Base-by-base conservation (phyloP, 78 protist species). In the Isochrysis galbana region DNA sequence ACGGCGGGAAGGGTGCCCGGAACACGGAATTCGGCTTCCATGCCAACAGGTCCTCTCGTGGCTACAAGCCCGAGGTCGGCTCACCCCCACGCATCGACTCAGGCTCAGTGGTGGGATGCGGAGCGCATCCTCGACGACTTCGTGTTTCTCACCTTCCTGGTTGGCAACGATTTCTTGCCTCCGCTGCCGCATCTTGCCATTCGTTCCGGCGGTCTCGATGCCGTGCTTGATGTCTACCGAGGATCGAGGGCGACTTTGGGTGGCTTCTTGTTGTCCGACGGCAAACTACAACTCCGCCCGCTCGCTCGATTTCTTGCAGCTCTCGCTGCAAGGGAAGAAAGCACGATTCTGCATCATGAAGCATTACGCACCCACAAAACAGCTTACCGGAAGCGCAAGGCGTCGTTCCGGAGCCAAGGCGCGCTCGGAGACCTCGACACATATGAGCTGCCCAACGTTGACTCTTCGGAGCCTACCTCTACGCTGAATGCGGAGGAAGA, bases 151-250 rank as follows among this genome's bases (percentile, higher is more conserved):
- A 98, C 99, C 95, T 96, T 97, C 89, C 95, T 99, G 67, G 95
- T 95, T 25, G 99, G 99, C n/a, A 99, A 99, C 93, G 99, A 99
- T 90, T 99, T 99, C 83, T 86, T 99, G 42, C 99, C 99, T 17
- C 98, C 94, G 91, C 11, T 98, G 69, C 99, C 99, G 17, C 89
- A 97, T 14, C 93, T 98, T 23, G 98, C 98, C 34, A 98, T 99
- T 36, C 88, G 94, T 42, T 97, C 96, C 48, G 98, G 98, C 46
- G 98, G 98, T 10, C 41, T 99, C n/a, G 98, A 97, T 44, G 34
- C 46, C 23, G 54, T 99, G 55, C 25, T 96, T 7, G 93, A 92
- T 21, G 1, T 95, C 34, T 99, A 98, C 95, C n/a, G 44, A 44
- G 1, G 26, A 1, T 1, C 22, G 23, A 41, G 97, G 25, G 94